Evolutionary conservation across 1,284 basidiomycete species (phyloP).

Genomic region (Trichosporon asahii): DNA sequence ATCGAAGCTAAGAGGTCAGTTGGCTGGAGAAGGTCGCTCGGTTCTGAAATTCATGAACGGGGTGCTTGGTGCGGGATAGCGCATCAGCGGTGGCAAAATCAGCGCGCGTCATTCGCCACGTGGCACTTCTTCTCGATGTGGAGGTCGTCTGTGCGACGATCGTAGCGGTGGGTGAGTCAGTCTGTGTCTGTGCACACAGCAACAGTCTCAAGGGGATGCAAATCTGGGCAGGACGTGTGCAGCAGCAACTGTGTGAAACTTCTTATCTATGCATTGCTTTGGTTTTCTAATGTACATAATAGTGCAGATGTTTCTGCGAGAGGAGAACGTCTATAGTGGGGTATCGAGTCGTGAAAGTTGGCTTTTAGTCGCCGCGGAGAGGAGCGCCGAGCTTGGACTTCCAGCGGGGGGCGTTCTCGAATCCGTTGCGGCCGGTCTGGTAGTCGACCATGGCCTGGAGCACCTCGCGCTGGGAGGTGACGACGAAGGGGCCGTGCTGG

Average conservation of each 20-base stretch:
- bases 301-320: background rate
- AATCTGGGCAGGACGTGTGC: background rate
- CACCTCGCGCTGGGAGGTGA: slow-evolving; percentile 75
- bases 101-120: background rate
- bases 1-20: background rate
- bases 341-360: background rate
- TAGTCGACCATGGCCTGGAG: slow-evolving; percentile 80
- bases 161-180: too few relatives aligned
- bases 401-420: slow-evolving; percentile 86
- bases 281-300: slow-evolving; percentile 11
- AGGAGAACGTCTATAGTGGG: background rate
- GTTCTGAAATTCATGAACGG: slow-evolving; percentile 3
- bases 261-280: background rate
- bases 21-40: background rate
- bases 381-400: slow-evolving; percentile 68
- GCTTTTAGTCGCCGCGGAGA: slow-evolving; percentile 10
- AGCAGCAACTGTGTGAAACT: background rate
- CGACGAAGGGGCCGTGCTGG: slow-evolving; percentile 62
- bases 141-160: background rate
- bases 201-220: background rate
- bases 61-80: background rate
- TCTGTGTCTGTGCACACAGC: background rate
- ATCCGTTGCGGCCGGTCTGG: slow-evolving; percentile 74
- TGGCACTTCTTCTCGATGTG: background rate
- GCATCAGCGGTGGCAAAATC: slow-evolving; percentile 7